Conservation (phyloP, 768 basidiomycete genomes). For the Boletales sp. region DNA sequence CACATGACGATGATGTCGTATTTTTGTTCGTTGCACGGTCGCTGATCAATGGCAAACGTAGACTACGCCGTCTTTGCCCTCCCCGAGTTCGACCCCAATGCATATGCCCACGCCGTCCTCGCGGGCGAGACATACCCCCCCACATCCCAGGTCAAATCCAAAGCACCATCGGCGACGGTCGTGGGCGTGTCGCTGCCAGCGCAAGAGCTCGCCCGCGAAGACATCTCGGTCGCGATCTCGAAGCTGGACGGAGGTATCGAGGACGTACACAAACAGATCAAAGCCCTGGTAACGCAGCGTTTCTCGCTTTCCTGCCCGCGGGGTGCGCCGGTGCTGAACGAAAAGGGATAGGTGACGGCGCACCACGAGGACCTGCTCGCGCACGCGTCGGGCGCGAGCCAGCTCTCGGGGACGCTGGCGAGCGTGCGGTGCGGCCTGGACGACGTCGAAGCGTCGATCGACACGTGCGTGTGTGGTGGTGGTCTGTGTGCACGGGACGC, state of each 20-base stretch:
- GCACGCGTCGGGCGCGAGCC: constrained; percentile 72
- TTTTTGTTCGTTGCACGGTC: not conserved
- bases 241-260: constrained; percentile 87
- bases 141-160: constrained; percentile 28
- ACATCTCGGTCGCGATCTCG: constrained; percentile 84
- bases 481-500: not conserved
- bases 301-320: not conserved
- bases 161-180: not conserved
- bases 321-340: not conserved
- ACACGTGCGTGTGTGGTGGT: constrained; percentile 56
- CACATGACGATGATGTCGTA: constrained; percentile 5
- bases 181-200: constrained; percentile 17
- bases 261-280: constrained; percentile 89
- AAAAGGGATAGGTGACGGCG: constrained; percentile 58
- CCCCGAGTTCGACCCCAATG: constrained; percentile 78
- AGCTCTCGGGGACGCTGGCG: constrained; percentile 66
- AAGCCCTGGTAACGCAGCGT: constrained; percentile 60
- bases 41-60: constrained; percentile 15
- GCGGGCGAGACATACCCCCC: constrained; percentile 76
- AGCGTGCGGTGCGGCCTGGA: constrained; percentile 66
- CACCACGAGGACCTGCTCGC: constrained; percentile 82
- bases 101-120: constrained; percentile 88
- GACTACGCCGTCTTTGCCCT: constrained; percentile 77
- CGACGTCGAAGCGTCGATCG: constrained; percentile 72
- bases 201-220: constrained; percentile 69